Evolutionary conservation across 306 rosid genomes (phyloP).

Genomic region (Senna tora): DNA sequence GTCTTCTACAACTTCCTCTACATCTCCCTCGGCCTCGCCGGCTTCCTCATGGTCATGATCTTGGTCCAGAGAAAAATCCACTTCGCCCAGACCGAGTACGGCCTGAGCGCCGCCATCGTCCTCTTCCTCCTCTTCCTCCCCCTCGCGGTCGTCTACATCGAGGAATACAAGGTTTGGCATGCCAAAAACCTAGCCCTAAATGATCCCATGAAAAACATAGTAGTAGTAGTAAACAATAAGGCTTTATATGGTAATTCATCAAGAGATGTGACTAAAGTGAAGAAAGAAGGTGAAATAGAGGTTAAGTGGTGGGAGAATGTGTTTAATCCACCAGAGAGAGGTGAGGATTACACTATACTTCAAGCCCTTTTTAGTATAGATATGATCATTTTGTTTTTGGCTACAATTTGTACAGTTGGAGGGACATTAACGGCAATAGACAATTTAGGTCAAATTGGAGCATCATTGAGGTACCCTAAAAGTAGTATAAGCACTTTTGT

Average conservation of each 20-base stretch:
- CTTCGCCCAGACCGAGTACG: conserved; percentile 49
- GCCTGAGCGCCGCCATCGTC: conserved; percentile 46
- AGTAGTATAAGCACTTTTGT: conserved; percentile 59
- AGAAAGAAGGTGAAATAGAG: neutral
- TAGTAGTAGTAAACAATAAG: neutral
- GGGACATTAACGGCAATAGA: conserved; percentile 61
- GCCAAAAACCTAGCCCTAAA: neutral
- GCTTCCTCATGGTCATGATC: conserved; percentile 60
- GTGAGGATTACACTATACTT: conserved; percentile 64
- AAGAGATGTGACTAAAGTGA: too few relatives aligned
- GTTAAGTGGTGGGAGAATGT: conserved; percentile 49
- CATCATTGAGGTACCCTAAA: conserved; percentile 51
- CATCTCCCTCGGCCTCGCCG: conserved; percentile 61
- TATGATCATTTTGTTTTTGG: conserved; percentile 53
- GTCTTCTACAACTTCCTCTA: conserved; percentile 69
- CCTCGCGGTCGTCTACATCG: conserved; percentile 46
- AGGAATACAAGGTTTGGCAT: conserved; percentile 43
- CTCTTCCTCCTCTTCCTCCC: conserved; percentile 65
- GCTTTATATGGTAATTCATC: neutral
- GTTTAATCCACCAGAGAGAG: conserved; percentile 52
- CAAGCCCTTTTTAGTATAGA: conserved; percentile 70
- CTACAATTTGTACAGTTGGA: conserved; percentile 59
- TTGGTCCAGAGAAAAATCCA: conserved; percentile 41
- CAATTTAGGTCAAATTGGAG: conserved; percentile 64
- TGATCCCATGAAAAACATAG: conserved; percentile 23